Conservation (phyloP, 306 rosid species). For the Gastrolobium villosum region DNA sequence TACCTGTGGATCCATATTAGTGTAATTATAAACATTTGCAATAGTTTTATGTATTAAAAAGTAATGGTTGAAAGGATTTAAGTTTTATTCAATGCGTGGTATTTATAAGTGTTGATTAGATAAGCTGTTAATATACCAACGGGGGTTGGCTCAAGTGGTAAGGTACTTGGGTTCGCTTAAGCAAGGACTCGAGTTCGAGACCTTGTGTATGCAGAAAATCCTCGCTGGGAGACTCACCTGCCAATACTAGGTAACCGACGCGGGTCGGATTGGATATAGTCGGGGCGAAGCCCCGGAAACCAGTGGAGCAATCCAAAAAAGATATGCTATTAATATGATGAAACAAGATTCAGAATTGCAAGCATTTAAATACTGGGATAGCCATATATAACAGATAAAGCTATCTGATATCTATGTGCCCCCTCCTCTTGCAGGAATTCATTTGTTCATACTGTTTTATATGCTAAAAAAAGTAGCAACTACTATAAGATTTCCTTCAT, state of each 20-base stretch:
- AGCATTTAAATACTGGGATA: background rate
- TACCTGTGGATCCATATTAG: constrained; percentile 2
- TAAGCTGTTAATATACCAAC: background rate
- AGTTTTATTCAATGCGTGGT: constrained; percentile 5
- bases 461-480: constrained; percentile 2
- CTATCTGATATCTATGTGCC: constrained; percentile 6
- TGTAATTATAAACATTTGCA: background rate
- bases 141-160: no score
- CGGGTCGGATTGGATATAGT: no score
- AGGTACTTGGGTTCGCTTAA: no score
- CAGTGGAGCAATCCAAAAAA: no score
- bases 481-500: constrained; percentile 27
- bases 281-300: no score
- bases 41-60: background rate
- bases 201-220: no score
- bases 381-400: background rate
- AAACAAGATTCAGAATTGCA: background rate
- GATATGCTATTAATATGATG: background rate
- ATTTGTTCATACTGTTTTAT: constrained; percentile 19
- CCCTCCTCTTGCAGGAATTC: background rate
- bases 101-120: background rate
- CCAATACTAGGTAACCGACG: no score
- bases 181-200: no score
- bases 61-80: constrained; percentile 15
- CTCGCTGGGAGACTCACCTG: no score